phyloP scores from a whole-genome alignment of 2,329 filamentous ascomycete genomes.

The Curvularia eragrostidis region DNA sequence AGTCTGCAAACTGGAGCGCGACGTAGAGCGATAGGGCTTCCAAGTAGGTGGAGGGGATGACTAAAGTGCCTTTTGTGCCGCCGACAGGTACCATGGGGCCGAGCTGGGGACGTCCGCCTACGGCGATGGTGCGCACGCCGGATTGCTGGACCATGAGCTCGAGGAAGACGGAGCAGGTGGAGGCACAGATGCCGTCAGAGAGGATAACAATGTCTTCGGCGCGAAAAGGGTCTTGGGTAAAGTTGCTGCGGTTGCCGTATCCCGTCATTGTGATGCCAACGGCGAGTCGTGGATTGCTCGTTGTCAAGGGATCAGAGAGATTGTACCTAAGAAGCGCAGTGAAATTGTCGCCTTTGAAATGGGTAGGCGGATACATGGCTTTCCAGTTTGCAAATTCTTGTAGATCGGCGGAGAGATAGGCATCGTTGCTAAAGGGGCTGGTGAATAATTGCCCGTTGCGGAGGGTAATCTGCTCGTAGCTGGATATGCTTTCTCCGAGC shows the following conservation, averaged over 20 bases:
- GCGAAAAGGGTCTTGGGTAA: slow-evolving; percentile 46
- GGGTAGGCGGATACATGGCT: slow-evolving; percentile 47
- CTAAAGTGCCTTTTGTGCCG: slow-evolving; percentile 54
- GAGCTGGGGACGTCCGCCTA: slow-evolving; percentile 52
- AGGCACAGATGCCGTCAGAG: slow-evolving; percentile 55
- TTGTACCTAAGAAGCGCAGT: slow-evolving; percentile 51
- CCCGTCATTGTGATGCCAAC: slow-evolving; percentile 43
- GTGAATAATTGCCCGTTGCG: slow-evolving; percentile 36
- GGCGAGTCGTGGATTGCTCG: slow-evolving; percentile 38
- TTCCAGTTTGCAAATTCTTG: slow-evolving; percentile 45
- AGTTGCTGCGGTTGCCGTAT: slow-evolving; percentile 34
- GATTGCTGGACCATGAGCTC: slow-evolving; percentile 56
- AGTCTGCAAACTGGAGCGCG: slow-evolving; percentile 26
- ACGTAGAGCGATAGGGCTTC: slow-evolving; percentile 28
- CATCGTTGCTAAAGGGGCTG: slow-evolving; percentile 46
- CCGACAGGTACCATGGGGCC: slow-evolving; percentile 55
- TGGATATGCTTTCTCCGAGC: slow-evolving; percentile 33
- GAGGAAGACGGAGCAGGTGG: slow-evolving; percentile 55
- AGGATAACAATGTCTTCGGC: slow-evolving; percentile 51
- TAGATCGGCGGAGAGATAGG: slow-evolving; percentile 35
- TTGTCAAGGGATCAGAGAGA: slow-evolving; percentile 43
- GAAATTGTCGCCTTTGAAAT: slow-evolving; percentile 46
- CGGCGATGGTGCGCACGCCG: slow-evolving; percentile 51
- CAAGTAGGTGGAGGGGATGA: slow-evolving; percentile 37
- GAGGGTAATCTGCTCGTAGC: slow-evolving; percentile 19